Percentiles rank a stretch among this genome's conserved stretches.
Evolutionary conservation across 495 filamentous ascomycete species (phyloP).

Genomic region (Aspergillus heteromorphus): DNA sequence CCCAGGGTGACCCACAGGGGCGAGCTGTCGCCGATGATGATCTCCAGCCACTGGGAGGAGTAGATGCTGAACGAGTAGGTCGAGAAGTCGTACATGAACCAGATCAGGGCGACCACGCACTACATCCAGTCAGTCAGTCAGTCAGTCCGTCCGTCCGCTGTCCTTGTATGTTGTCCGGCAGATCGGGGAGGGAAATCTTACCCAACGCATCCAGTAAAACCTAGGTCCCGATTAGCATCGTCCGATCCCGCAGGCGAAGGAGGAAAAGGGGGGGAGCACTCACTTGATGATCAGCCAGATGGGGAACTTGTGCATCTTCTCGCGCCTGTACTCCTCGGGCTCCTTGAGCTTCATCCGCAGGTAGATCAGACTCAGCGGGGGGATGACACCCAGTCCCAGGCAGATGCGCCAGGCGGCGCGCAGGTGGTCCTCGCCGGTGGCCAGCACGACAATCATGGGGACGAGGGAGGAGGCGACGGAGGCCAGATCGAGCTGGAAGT

Average conservation of each 20-base stretch:
- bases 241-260: neutral
- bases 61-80: conserved; percentile 78
- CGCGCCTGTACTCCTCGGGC: conserved; percentile 70
- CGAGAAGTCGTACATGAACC: conserved; percentile 91
- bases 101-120: conserved; percentile 70
- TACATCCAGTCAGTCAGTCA: conserved; percentile 54
- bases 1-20: conserved; percentile 72
- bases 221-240: conserved; percentile 13
- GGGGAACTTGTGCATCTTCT: conserved; percentile 51
- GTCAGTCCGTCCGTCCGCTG: neutral
- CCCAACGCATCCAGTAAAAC: conserved; percentile 48
- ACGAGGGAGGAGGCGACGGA: conserved; percentile 73
- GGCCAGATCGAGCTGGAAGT: conserved; percentile 77
- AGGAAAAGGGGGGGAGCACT: conserved; percentile 3
- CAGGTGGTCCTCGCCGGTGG: conserved; percentile 61
- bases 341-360: conserved; percentile 73
- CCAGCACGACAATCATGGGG: conserved; percentile 65
- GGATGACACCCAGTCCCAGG: conserved; percentile 74
- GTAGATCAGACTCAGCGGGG: conserved; percentile 68
- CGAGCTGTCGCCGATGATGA: conserved; percentile 52
- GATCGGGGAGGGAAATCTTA: conserved; percentile 13
- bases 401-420: conserved; percentile 70
- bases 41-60: conserved; percentile 60
- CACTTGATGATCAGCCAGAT: conserved; percentile 47
- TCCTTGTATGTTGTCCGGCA: conserved; percentile 6